A percentile compares a stretch with the other conserved stretches of the same genome.
Conservation (phyloP, 768 basidiomycete species). For the Stropharia rugosoannulata region DNA sequence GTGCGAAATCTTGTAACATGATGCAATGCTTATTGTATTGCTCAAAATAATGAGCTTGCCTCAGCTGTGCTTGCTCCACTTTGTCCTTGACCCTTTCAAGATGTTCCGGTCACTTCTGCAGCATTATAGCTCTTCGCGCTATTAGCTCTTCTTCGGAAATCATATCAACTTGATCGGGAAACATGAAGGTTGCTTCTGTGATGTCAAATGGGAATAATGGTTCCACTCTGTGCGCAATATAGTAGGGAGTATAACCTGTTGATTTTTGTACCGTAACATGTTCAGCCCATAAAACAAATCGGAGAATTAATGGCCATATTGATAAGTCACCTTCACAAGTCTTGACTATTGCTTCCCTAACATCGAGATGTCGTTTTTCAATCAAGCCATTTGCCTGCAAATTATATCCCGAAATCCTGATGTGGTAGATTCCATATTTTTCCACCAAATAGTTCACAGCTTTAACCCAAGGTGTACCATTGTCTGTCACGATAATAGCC, state of each 20-base stretch:
- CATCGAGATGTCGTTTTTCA: background rate
- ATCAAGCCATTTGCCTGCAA: background rate
- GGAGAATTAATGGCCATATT: conserved; percentile 26
- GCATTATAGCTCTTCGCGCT: conserved; percentile 5
- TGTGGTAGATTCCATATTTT: background rate
- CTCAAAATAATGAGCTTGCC: background rate
- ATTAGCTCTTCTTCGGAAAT: conserved; percentile 10
- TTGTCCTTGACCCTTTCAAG: conserved; percentile 1
- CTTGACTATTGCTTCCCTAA: conserved; percentile 17
- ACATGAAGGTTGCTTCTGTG: conserved; percentile 12
- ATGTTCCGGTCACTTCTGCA: conserved; percentile 10
- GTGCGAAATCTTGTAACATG: background rate
- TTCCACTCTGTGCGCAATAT: conserved; percentile 27
- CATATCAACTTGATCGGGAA: background rate
- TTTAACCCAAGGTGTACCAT: conserved; percentile 11
- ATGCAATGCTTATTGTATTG: background rate
- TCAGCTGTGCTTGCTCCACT: background rate
- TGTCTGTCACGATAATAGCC: conserved; percentile 8
- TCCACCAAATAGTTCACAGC: background rate
- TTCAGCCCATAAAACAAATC: conserved; percentile 29
- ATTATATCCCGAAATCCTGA: background rate
- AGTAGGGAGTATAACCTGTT: conserved; percentile 32
- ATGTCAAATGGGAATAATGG: conserved; percentile 22
- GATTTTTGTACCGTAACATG: conserved; percentile 23
- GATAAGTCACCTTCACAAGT: conserved; percentile 21